These are phyloP conservation scores for Paramecium sonneborni DNA, from an alignment of 73 alveolate genomes.

Conservation along the genomic window DNA sequence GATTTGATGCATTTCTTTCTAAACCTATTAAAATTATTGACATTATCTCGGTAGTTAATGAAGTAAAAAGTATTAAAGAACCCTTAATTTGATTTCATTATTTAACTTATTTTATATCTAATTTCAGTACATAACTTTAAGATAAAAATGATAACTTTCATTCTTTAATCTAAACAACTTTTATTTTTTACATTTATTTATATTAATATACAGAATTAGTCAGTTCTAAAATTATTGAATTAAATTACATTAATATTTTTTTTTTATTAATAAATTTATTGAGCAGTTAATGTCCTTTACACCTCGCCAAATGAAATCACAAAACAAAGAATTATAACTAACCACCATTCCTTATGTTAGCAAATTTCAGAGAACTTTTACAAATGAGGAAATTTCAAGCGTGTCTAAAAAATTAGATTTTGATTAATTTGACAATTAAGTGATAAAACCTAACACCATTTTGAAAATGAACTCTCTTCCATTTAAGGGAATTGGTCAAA, in stretches of 20 bases:
- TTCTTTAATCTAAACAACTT: too few species aligned
- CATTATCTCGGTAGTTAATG: neutral
- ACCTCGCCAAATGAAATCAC: neutral
- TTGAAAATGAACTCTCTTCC: neutral
- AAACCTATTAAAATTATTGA: constrained; percentile 9
- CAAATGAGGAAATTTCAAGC: constrained; percentile 7
- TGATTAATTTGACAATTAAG: neutral
- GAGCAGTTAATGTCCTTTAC: constrained; percentile 56
- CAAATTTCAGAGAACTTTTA: constrained; percentile 9
- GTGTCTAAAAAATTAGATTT: constrained; percentile 14
- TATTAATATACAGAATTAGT: neutral
- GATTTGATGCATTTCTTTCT: constrained; percentile 26
- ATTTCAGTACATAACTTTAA: too few species aligned
- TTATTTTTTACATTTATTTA: too few species aligned
- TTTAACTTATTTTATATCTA: neutral
- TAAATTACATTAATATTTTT: neutral
- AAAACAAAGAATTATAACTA: neutral
- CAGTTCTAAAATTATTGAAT: neutral
- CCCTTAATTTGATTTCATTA: neutral
- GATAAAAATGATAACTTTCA: too few species aligned
- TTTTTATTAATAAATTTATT: constrained; percentile 47
- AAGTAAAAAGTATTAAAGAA: neutral
- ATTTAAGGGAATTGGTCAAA: neutral
- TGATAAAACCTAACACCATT: neutral
- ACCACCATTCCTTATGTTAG: neutral